phyloP scores from a whole-genome alignment of 805 yeast species.

The Alloascoidea hylecoeti region DNA sequence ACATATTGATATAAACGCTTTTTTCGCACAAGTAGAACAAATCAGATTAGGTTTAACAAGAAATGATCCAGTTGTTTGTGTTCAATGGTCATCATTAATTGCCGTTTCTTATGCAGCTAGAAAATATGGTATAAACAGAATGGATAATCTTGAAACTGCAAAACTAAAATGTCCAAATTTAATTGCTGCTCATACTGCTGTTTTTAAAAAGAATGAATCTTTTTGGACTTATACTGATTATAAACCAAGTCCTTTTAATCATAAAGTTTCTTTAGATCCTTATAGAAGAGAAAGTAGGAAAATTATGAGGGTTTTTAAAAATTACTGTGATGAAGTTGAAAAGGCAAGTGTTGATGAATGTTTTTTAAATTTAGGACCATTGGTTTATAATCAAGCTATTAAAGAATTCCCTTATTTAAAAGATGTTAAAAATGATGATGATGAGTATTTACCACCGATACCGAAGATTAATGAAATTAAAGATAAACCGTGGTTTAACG shows the following conservation, averaged over 20 bases:
- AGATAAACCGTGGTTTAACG: slow-evolving; percentile 7
- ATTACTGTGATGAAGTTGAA: slow-evolving; percentile 57
- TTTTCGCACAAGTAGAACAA: slow-evolving; percentile 90
- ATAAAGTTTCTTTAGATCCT: slow-evolving; percentile 85
- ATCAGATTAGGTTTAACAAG: slow-evolving; percentile 48
- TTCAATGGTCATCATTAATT: slow-evolving; percentile 83
- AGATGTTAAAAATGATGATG: slow-evolving; percentile 7
- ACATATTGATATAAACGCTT: slow-evolving; percentile 87
- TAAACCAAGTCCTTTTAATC: slow-evolving; percentile 43
- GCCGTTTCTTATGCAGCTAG: slow-evolving; percentile 91
- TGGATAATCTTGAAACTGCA: slow-evolving; percentile 62
- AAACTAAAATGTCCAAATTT: slow-evolving; percentile 61
- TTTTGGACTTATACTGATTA: slow-evolving; percentile 59
- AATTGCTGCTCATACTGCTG: slow-evolving; percentile 84
- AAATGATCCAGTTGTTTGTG: slow-evolving; percentile 82
- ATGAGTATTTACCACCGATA: slow-evolving; percentile 27
- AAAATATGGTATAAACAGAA: slow-evolving; percentile 63
- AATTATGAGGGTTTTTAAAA: slow-evolving; percentile 50
- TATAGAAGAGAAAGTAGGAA: slow-evolving; percentile 80
- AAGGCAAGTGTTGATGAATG: slow-evolving; percentile 96
- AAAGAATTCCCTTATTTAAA: slow-evolving; percentile 32
- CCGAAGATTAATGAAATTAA: slow-evolving; percentile 18
- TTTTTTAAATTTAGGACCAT: slow-evolving; percentile 69
- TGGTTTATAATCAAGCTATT: slow-evolving; percentile 30
- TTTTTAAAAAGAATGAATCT: slow-evolving; percentile 75